phyloP scores from a whole-genome alignment of 768 basidiomycete genomes.

The Boletellus sp. region DNA sequence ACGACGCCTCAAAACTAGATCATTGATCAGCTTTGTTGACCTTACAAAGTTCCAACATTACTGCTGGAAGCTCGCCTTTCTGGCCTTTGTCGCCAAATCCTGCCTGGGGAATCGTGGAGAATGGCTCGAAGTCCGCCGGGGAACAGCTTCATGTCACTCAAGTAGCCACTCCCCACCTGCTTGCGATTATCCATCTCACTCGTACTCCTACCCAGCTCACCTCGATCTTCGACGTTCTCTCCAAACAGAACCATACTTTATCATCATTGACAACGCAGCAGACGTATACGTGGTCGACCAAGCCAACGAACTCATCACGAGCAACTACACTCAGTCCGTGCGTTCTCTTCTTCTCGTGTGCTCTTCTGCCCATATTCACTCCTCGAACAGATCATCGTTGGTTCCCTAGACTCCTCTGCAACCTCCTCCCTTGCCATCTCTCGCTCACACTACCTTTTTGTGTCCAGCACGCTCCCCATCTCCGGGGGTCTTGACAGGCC shows the following conservation, averaged over 20 bases:
- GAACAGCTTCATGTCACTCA: conserved; percentile 40
- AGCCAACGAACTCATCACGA: conserved; percentile 55
- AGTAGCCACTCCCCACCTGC: conserved; percentile 29
- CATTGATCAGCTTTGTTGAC: conserved; percentile 91
- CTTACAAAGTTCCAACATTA: conserved; percentile 98
- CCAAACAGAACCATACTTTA: conserved; percentile 52
- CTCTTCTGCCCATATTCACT: conserved; percentile 18
- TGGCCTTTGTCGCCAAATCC: conserved; percentile 88
- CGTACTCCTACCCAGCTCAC: conserved; percentile 38
- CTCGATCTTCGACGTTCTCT: conserved; percentile 52
- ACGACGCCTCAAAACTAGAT: conserved; percentile 56
- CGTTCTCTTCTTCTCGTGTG: conserved; percentile 16
- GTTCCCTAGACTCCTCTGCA: conserved; percentile 87
- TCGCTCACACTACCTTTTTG: conserved; percentile 51
- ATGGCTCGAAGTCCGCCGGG: conserved; percentile 54
- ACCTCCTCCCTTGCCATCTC: conserved; percentile 80
- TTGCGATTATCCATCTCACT: neutral
- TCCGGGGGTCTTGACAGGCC: conserved; percentile 52
- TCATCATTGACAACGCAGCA: conserved; percentile 40
- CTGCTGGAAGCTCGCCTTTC: conserved; percentile 99
- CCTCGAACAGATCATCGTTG: conserved; percentile 43
- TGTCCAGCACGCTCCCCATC: conserved; percentile 41
- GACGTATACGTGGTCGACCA: conserved; percentile 54
- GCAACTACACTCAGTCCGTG: conserved; percentile 41
- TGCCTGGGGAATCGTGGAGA: conserved; percentile 75